Evolutionary conservation across 176 grass and related monocot species (phyloP).

Genomic region (Paspalum vaginatum): DNA sequence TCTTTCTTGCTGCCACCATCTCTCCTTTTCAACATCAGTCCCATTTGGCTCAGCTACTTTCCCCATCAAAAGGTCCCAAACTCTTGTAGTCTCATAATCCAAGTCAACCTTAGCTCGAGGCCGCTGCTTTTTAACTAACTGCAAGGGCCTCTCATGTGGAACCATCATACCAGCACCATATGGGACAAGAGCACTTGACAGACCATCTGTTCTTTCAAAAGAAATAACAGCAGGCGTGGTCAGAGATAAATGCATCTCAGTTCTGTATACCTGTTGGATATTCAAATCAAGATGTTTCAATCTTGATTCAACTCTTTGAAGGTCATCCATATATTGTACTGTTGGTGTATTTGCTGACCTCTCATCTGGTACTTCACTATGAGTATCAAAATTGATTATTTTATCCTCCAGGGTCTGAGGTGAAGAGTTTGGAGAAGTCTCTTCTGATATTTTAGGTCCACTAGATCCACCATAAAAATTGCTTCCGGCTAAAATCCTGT

Average conservation of each 20-base stretch:
- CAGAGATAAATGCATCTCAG: constrained; percentile 44
- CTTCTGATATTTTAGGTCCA: constrained; percentile 31
- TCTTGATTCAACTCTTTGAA: constrained; percentile 47
- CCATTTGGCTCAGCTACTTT: constrained; percentile 49
- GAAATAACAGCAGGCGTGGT: constrained; percentile 22
- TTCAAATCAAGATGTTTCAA: constrained; percentile 55
- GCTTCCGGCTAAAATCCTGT: constrained; percentile 22
- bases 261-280: constrained; percentile 32
- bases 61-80: constrained; percentile 81
- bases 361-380: constrained; percentile 33
- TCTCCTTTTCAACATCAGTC: constrained; percentile 56
- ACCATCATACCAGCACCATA: constrained; percentile 39
- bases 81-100: constrained; percentile 71
- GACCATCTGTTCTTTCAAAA: constrained; percentile 34
- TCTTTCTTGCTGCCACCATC: constrained; percentile 75
- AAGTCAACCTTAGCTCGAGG: constrained; percentile 73
- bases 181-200: constrained; percentile 49
- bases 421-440: constrained; percentile 12
- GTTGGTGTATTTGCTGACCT: constrained; percentile 43
- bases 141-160: constrained; percentile 46
- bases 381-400: constrained; percentile 25
- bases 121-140: constrained; percentile 53
- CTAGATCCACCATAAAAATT: constrained; percentile 17
- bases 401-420: constrained; percentile 8
- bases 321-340: constrained; percentile 44